These are phyloP conservation scores for Huntiella moniliformis DNA, from an alignment of 2,329 filamentous ascomycete species.

Conservation along the genomic window DNA sequence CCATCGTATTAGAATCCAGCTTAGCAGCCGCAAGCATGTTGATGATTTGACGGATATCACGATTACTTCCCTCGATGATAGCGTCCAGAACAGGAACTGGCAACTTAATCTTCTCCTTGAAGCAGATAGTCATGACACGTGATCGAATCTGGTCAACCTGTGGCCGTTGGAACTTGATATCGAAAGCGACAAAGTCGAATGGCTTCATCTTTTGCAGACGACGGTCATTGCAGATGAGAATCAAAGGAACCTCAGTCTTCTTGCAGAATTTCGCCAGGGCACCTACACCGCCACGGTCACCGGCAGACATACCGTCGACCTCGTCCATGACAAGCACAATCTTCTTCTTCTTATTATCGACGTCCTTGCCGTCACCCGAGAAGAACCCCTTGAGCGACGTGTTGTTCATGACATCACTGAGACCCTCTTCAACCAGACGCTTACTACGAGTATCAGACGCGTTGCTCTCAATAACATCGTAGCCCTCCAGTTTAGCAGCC, in stretches of 20 bases:
- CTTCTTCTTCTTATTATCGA: conserved; percentile 72
- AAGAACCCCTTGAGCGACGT: conserved; percentile 87
- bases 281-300: conserved; percentile 86
- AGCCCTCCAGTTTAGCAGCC: conserved; percentile 80
- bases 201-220: conserved; percentile 93
- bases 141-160: conserved; percentile 82
- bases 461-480: conserved; percentile 86
- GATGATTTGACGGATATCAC: conserved; percentile 93
- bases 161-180: conserved; percentile 73
- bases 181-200: conserved; percentile 71
- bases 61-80: conserved; percentile 84
- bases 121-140: conserved; percentile 87
- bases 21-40: conserved; percentile 97
- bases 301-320: conserved; percentile 95
- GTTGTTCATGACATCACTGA: conserved; percentile 84
- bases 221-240: conserved; percentile 94
- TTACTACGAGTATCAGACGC: conserved; percentile 93
- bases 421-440: conserved; percentile 72
- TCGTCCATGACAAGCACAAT: conserved; percentile 97
- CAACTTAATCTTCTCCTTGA: conserved; percentile 74
- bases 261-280: conserved; percentile 87
- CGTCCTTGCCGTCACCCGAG: conserved; percentile 59
- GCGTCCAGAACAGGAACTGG: conserved; percentile 71
- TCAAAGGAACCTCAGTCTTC: conserved; percentile 86
- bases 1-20: conserved; percentile 61